Base-by-base conservation (phyloP, 306 rosid genomes). In the Ochetophila trinervis region DNA sequence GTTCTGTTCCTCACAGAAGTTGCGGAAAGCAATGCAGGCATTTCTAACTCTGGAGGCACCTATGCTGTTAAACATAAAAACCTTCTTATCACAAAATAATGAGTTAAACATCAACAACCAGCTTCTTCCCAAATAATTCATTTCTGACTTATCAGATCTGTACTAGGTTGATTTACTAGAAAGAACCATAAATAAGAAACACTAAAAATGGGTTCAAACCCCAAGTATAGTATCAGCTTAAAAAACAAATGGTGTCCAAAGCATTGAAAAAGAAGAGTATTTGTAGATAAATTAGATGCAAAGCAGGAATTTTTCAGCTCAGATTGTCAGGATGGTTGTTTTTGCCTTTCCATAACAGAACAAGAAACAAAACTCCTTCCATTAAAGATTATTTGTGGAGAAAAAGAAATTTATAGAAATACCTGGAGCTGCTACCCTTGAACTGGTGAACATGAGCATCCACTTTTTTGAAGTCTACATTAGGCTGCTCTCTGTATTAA, bases 391-490 rank as follows among this genome's bases (percentile, higher is more conserved):
- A 27, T 34, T 23, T 14, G 13, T n/a, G 49, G 0, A 66, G 59
- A 24, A 3, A 0, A 54, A 54, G 32, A 62, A 4, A 65, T 62
- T 67, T 65, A 60, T 20, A 59, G 14, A 59, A 45, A 36, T 81
- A 94, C 99, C 99, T 94, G 68, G 99, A 87, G 80, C 96, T 90
- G 83, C 99, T 94, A 49, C 99, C 97, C 87, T 94, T 94, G 44
- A 94, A 76, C 79, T 90, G 99, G 83, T 94, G 97, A 66, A 90
- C 97, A 82, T 85, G 91, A 37, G 97, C 90, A 86, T 91, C 99
- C 75, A 90, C 85, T 78, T 74, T 86, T 83, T 77, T 83, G 92
- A 86, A 94, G 77, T 94, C 97, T 60, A 88, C 88, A 58, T 36
- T 65, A 65, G 77, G 77, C 69, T 86, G 97, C 67, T 85, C 88